Evolutionary conservation across 2,329 filamentous ascomycete genomes (phyloP), one percentile per base, ranked within the genome.

Genomic region (Ambrosiella xylebori): DNA sequence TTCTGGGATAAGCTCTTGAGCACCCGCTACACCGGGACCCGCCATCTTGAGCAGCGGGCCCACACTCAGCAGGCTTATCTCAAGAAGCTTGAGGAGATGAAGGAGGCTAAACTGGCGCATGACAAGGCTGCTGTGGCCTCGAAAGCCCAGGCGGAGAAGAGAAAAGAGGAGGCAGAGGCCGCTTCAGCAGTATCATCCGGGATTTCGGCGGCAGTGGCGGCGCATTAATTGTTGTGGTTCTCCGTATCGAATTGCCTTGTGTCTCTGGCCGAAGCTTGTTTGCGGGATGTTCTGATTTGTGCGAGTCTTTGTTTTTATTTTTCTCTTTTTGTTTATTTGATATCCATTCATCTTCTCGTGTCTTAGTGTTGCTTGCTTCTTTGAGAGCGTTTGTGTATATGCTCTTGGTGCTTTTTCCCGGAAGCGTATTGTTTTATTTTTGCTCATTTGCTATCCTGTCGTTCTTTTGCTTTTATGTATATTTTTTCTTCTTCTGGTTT

Each of bases 1-100:
- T 89, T 96, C 72, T 97, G 93, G 88, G 93, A 98, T 68, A 76
- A 79, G 52, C 67, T 89, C 36, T 74, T 95, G 19, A 82, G 84
- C 56, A 98, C 93, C 27, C 85, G 81, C 70, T 96, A 89, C 83
- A 81, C 78, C 61, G 88, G 87, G 54, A 82, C 76, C 59, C 74
- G 74, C 13, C 64, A 65, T 47, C 66, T 69, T 61, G 56, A 61
- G 54, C 56, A 58, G 56, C 56, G 59, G n/a, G 57, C 54, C 27
- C 59, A 39, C 27, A 56, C 41, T 17, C 45, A 44, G 39, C 52
- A 53, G 13, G 59, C 56, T 13, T 56, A 56, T 27, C 15, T 36
- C 39, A 45, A 54, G 40, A 51, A 59, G 54, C 19, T 52, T n/a
- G 40, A 57, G 7, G 27, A 57, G 11, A 13, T 49, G 27, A 44